phyloP scores from a whole-genome alignment of 1,139 yeast genomes.

The Geotrichum histeridarum region DNA sequence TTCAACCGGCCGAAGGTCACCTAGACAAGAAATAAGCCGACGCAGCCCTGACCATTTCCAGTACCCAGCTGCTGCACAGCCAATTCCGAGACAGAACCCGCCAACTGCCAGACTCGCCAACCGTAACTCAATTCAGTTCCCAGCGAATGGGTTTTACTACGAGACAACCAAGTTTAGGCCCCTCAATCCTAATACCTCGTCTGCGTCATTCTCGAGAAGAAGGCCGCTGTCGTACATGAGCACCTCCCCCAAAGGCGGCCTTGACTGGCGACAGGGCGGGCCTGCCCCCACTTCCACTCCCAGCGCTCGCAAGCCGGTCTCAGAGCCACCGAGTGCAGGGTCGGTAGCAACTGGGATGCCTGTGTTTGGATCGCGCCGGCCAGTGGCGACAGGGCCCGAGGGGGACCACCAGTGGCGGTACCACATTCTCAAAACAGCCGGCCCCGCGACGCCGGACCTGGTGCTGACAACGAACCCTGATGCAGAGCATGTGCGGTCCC shows the following conservation, averaged over 20 bases:
- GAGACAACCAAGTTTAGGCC: conserved; percentile 2
- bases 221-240: conserved; percentile 10
- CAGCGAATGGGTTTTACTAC: background rate
- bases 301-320: background rate
- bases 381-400: background rate
- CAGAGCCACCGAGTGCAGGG: background rate
- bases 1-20: too few species aligned
- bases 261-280: background rate
- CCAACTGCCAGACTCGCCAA: background rate
- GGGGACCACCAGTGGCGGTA: background rate
- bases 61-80: too few species aligned
- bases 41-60: too few species aligned
- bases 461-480: conserved; percentile 9
- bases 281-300: background rate
- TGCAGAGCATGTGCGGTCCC: background rate
- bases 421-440: background rate
- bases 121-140: conserved; percentile 6
- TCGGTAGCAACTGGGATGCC: conserved; percentile 9
- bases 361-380: background rate
- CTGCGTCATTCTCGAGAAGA: conserved; percentile 4
- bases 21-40: too few species aligned
- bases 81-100: background rate
- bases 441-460: conserved; percentile 1
- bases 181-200: conserved; percentile 5
- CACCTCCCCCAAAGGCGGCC: background rate